phyloP scores from a whole-genome alignment of 768 basidiomycete genomes.

The Amanita rubescens region DNA sequence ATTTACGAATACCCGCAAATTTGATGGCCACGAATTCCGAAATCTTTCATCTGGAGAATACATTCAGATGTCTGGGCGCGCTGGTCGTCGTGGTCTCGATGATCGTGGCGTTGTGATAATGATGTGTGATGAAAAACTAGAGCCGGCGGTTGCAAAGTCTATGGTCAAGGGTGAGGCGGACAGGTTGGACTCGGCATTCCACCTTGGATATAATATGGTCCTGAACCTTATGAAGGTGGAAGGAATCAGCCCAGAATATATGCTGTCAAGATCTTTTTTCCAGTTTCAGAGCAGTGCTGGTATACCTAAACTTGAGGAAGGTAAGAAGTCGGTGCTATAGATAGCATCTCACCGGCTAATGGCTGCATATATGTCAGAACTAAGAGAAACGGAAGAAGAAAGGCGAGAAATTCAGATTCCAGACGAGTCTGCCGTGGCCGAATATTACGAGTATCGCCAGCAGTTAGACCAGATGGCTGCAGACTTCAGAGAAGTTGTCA shows the following conservation, averaged over 20 bases:
- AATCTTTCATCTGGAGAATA: constrained; percentile 94
- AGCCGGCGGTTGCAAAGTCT: constrained; percentile 82
- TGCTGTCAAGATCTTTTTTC: constrained; percentile 96
- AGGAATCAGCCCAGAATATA: constrained; percentile 95
- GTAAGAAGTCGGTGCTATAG: constrained; percentile 41
- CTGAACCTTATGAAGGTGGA: constrained; percentile 98
- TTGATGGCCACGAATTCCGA: constrained; percentile 91
- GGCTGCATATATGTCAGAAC: constrained; percentile 41
- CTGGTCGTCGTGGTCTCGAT: constrained; percentile 93
- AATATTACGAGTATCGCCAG: constrained; percentile 91
- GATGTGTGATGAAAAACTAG: constrained; percentile 99
- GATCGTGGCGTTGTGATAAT: constrained; percentile 99
- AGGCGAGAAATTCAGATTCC: constrained; percentile 63
- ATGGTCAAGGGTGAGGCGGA: constrained; percentile 99
- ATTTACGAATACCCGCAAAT: constrained; percentile 92
- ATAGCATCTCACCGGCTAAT: background rate
- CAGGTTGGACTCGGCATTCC: constrained; percentile 94
- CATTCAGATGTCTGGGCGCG: constrained; percentile 99
- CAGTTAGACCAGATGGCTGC: constrained; percentile 84
- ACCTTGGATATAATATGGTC: constrained; percentile 98
- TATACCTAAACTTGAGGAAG: constrained; percentile 79
- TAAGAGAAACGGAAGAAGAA: constrained; percentile 63
- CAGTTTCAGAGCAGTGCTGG: constrained; percentile 95
- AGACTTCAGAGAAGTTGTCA: constrained; percentile 89
- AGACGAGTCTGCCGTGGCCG: constrained; percentile 74